A percentile compares a stretch with the other conserved stretches of the same genome.
Conservation (phyloP, 1,284 basidiomycete species). For the Thecaphora thlaspeos region DNA sequence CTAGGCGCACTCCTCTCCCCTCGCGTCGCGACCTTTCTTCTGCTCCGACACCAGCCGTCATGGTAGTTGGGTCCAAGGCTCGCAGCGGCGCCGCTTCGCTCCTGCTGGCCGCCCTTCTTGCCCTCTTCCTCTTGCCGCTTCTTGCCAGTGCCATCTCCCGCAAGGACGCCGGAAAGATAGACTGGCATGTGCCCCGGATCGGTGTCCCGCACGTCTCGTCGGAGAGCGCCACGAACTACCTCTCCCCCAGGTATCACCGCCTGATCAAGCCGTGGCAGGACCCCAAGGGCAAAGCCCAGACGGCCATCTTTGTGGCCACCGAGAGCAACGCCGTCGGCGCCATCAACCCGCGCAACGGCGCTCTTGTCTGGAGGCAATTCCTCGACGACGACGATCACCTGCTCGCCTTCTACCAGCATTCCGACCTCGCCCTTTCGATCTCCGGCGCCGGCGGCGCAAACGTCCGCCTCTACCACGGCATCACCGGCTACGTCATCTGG, state of each 20-base stretch:
- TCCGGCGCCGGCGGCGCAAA: slow-evolving; percentile 74
- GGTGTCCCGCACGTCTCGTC: slow-evolving; percentile 34
- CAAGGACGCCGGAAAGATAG: slow-evolving; percentile 34
- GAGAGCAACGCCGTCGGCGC: slow-evolving; percentile 76
- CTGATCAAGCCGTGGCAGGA: slow-evolving; percentile 44
- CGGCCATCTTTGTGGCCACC: slow-evolving; percentile 70
- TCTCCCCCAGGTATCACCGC: slow-evolving; percentile 57
- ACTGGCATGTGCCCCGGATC: slow-evolving; percentile 39
- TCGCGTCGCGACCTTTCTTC: too few species aligned
- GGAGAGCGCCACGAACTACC: slow-evolving; percentile 22
- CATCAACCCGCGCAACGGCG: slow-evolving; percentile 70
- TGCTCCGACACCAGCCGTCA: too few species aligned
- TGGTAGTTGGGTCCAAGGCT: too few species aligned
- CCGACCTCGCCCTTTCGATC: slow-evolving; percentile 64
- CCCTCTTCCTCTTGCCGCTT: slow-evolving; percentile 8
- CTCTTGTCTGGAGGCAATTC: slow-evolving; percentile 77
- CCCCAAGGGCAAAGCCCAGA: slow-evolving; percentile 58
- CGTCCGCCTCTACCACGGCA: slow-evolving; percentile 69
- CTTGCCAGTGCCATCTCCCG: slow-evolving; percentile 17
- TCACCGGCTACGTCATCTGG: slow-evolving; percentile 69
- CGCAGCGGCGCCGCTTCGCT: slow-evolving; percentile 2
- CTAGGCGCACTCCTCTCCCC: too few species aligned
- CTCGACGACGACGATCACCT: slow-evolving; percentile 71
- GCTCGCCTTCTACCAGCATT: slow-evolving; percentile 67
- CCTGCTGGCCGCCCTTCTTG: slow-evolving; percentile 13